Base-by-base conservation (phyloP, 2,329 filamentous ascomycete genomes). In the Neofusicoccum laricinum region DNA sequence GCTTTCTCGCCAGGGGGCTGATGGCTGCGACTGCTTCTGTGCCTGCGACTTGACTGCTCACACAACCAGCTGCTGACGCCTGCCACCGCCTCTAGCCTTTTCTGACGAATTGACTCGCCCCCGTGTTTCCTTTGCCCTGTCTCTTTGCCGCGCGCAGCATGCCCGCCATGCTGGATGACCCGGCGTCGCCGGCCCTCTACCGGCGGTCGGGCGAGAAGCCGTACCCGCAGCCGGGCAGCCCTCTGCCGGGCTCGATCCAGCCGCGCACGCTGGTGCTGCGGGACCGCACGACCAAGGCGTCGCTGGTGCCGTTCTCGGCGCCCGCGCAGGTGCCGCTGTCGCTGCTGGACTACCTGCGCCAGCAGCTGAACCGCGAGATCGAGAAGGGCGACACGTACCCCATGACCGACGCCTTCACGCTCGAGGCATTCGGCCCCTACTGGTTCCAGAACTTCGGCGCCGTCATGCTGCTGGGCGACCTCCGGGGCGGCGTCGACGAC, bases 361-460 rank as follows among this genome's bases (percentile, higher is more conserved):
- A 92, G 72, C 90, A 95, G 78, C 85, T 96, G 71, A 94, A 93
- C 76, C 90, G 91, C 77, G 93, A 96, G 77, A 95, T 97, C 72
- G 91, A 95, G 72, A 91, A 92, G 76, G 93, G 93, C 64, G 92
- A 96, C 76, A 96, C 93, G 1, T 96, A 96, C 76, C 92, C 93
- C 21, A 94, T 96, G 90, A 86, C 89, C 70, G 88, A 93, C 61
- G 82, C 88, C 17, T 86, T 96, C 77, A 81, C 88, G 4, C 80
- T 89, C n/a, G 87, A 90, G 19, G 86, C 84, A 67, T 97, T 96
- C 73, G 88, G 88, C 10, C 81, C 85, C 61, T 95, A 96, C 79
- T 97, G 93, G 93, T 94, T 97, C 76, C 90, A 92, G 72, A 92
- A 93, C 77, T 96, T 96, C 73, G 92, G 87, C 51, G 92, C 91